Evolutionary conservation across 805 yeast genomes (phyloP).

Genomic region (Cyberlindnera sargentensis): DNA sequence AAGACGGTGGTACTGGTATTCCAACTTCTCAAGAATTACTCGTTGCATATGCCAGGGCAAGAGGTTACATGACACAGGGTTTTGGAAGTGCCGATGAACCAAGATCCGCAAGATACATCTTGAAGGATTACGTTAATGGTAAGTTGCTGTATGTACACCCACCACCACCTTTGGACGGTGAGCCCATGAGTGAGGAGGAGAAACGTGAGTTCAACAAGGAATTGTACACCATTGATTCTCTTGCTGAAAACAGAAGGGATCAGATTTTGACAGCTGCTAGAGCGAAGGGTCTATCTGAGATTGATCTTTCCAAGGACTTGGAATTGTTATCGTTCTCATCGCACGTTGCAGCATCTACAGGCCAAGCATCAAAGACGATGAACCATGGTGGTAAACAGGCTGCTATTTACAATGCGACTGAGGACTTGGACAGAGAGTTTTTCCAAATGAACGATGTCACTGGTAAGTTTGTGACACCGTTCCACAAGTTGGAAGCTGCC

Average conservation of each 20-base stretch:
- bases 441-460: slow-evolving; percentile 60
- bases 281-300: slow-evolving; percentile 45
- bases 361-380: slow-evolving; percentile 41
- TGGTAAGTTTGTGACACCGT: slow-evolving; percentile 65
- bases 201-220: slow-evolving; percentile 64
- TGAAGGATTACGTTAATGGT: slow-evolving; percentile 94
- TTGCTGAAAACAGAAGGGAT: slow-evolving; percentile 67
- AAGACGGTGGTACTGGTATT: slow-evolving; percentile 84
- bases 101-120: slow-evolving; percentile 84
- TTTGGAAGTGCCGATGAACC: slow-evolving; percentile 96
- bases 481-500: slow-evolving; percentile 46
- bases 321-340: slow-evolving; percentile 70
- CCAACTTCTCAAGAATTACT: slow-evolving; percentile 88
- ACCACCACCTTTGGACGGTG: slow-evolving; percentile 59
- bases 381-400: slow-evolving; percentile 82
- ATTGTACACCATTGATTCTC: slow-evolving; percentile 54
- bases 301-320: slow-evolving; percentile 62
- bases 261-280: slow-evolving; percentile 64
- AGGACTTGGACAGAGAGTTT: slow-evolving; percentile 79
- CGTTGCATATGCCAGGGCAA: slow-evolving; percentile 88
- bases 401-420: slow-evolving; percentile 69
- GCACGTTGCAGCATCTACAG: slow-evolving; percentile 52
- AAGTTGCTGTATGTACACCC: slow-evolving; percentile 79
- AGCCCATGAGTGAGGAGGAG: slow-evolving; percentile 44
- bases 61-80: slow-evolving; percentile 97